Conservation (phyloP, 2,329 filamentous ascomycete species). For the Fusarium ambrosium region DNA sequence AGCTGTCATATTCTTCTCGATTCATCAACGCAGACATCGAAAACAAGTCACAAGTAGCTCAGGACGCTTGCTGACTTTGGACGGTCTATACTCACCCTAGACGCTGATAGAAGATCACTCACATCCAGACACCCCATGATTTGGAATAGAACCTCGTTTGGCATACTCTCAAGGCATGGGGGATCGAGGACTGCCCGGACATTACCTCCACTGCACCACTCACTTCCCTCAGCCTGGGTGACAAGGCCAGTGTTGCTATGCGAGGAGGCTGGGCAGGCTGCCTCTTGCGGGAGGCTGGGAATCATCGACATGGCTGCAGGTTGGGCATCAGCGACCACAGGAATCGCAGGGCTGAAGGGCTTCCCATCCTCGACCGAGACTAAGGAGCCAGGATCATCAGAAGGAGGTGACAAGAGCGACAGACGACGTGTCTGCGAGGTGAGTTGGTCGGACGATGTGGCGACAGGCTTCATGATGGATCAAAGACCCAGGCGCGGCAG, state of each 20-base stretch:
- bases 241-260: constrained; percentile 8
- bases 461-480: constrained; percentile 44
- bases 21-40: not conserved
- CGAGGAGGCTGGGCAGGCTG: constrained; percentile 18
- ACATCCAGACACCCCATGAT: constrained; percentile 70
- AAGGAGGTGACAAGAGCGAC: constrained; percentile 42
- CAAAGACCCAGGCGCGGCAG: constrained; percentile 35
- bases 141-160: constrained; percentile 69
- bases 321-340: constrained; percentile 50
- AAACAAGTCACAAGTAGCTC: constrained; percentile 1
- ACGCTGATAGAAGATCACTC: constrained; percentile 67
- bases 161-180: constrained; percentile 58
- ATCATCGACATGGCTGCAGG: constrained; percentile 28
- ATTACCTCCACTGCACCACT: not conserved
- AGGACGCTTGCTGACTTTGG: constrained; percentile 10
- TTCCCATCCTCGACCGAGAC: constrained; percentile 23
- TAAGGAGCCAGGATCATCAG: constrained; percentile 30
- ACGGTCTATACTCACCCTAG: constrained; percentile 62
- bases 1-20: not conserved
- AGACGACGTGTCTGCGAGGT: constrained; percentile 52
- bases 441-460: constrained; percentile 50
- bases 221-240: not conserved
- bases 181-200: constrained; percentile 7
- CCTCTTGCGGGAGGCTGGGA: constrained; percentile 24
- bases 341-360: constrained; percentile 38